Percentiles rank a stretch among this genome's conserved stretches.
Evolutionary conservation across 2,329 filamentous ascomycete species (phyloP).

Genomic region (Leptographium procerum): DNA sequence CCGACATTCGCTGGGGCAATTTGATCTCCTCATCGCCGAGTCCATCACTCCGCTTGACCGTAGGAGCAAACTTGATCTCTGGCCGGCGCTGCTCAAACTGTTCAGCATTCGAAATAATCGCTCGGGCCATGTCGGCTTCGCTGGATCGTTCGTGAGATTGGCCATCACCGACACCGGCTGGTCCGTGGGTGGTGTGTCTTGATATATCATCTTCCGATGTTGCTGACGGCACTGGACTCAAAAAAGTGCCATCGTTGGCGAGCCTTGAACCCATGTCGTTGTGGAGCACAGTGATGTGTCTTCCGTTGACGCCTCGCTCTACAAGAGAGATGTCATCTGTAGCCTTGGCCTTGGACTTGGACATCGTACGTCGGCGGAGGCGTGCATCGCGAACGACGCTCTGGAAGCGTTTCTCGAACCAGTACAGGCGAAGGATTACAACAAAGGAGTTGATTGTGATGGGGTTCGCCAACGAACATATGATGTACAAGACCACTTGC

Average conservation of each 20-base stretch:
- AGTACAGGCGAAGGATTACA: slow-evolving; percentile 87
- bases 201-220: background rate
- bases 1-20: slow-evolving; percentile 40
- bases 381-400: slow-evolving; percentile 66
- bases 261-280: slow-evolving; percentile 41
- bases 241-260: slow-evolving; percentile 49
- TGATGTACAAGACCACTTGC: slow-evolving; percentile 60
- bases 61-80: slow-evolving; percentile 59
- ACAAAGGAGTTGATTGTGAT: slow-evolving; percentile 78
- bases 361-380: slow-evolving; percentile 50
- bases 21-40: slow-evolving; percentile 36
- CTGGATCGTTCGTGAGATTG: background rate
- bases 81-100: slow-evolving; percentile 18
- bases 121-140: background rate
- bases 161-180: background rate
- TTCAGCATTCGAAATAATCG: slow-evolving; percentile 8
- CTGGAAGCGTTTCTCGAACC: slow-evolving; percentile 96
- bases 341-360: slow-evolving; percentile 46
- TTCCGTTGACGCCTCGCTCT: slow-evolving; percentile 53
- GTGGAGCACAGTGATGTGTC: slow-evolving; percentile 56
- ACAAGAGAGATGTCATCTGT: slow-evolving; percentile 32
- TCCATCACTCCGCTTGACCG: slow-evolving; percentile 49
- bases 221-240: slow-evolving; percentile 21
- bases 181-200: background rate
- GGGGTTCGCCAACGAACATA: slow-evolving; percentile 65